Evolutionary conservation across 2,329 filamentous ascomycete genomes (phyloP).

Genomic region (Botrytis cinerea): DNA sequence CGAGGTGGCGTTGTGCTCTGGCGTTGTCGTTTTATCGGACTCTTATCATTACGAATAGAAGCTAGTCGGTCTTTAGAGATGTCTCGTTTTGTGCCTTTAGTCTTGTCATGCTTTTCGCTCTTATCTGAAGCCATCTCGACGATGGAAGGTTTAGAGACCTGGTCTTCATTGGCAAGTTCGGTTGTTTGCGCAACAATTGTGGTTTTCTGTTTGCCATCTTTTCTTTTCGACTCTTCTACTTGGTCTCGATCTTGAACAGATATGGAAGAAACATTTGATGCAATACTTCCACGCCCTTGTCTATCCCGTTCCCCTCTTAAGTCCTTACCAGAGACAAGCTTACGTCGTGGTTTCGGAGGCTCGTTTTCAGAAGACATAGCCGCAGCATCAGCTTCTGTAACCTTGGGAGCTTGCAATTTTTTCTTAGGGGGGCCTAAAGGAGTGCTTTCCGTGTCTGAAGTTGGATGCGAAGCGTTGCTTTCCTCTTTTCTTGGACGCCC

Average conservation of each 20-base stretch:
- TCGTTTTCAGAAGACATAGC: constrained; percentile 51
- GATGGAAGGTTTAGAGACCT: constrained; percentile 26
- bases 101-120: constrained; percentile 49
- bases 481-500: constrained; percentile 57
- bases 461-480: constrained; percentile 23
- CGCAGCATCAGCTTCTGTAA: constrained; percentile 56
- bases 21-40: constrained; percentile 58
- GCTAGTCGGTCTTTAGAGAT: constrained; percentile 58
- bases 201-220: constrained; percentile 48
- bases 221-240: constrained; percentile 50
- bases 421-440: constrained; percentile 48
- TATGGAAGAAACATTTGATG: constrained; percentile 55
- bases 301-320: constrained; percentile 57
- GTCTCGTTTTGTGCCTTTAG: constrained; percentile 62
- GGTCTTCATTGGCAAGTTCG: constrained; percentile 14
- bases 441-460: constrained; percentile 38
- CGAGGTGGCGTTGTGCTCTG: constrained; percentile 60
- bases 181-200: constrained; percentile 30
- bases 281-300: constrained; percentile 56
- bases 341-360: constrained; percentile 58
- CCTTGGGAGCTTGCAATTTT: constrained; percentile 50
- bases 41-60: constrained; percentile 49
- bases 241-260: constrained; percentile 51
- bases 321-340: constrained; percentile 64
- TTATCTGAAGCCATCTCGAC: constrained; percentile 30